Conservation (phyloP, 2,329 filamentous ascomycete genomes). For the Penicillium fuscoglaucum region DNA sequence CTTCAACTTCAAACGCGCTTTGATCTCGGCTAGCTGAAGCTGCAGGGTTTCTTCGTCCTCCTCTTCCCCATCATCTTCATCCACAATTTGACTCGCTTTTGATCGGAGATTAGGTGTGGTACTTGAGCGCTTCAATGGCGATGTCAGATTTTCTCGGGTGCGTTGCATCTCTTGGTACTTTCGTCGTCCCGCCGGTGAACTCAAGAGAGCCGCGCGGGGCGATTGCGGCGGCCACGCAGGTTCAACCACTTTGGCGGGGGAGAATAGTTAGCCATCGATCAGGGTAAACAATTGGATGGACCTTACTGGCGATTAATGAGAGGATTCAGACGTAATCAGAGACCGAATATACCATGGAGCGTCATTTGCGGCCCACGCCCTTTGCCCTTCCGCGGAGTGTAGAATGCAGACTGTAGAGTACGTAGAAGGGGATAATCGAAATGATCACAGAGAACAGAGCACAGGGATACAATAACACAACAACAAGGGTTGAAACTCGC, state of each 20-base stretch:
- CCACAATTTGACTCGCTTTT: slow-evolving; percentile 35
- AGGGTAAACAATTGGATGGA: background rate
- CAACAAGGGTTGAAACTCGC: slow-evolving; percentile 9
- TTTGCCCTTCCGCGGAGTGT: slow-evolving; percentile 7
- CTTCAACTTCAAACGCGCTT: slow-evolving; percentile 84
- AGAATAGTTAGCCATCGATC: slow-evolving; percentile 8
- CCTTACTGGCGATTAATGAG: slow-evolving; percentile 1
- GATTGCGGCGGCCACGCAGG: slow-evolving; percentile 63
- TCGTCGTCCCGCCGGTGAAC: slow-evolving; percentile 76
- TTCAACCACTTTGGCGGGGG: slow-evolving; percentile 39
- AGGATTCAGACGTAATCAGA: slow-evolving; percentile 11
- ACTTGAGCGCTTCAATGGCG: slow-evolving; percentile 58
- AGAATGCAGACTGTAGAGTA: background rate
- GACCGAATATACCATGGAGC: slow-evolving; percentile 13
- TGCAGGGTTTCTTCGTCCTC: slow-evolving; percentile 88
- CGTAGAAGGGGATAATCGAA: background rate
- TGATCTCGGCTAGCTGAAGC: slow-evolving; percentile 81
- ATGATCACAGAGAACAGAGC: background rate
- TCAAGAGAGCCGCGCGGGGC: slow-evolving; percentile 62
- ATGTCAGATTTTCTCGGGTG: slow-evolving; percentile 67
- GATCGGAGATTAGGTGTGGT: slow-evolving; percentile 44
- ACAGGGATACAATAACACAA: slow-evolving; percentile 9
- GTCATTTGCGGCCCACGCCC: slow-evolving; percentile 22
- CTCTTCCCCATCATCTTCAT: slow-evolving; percentile 57
- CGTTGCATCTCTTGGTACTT: slow-evolving; percentile 69